phyloP scores from a whole-genome alignment of 2,329 filamentous ascomycete species.

The Trichoderma arundinaceum region DNA sequence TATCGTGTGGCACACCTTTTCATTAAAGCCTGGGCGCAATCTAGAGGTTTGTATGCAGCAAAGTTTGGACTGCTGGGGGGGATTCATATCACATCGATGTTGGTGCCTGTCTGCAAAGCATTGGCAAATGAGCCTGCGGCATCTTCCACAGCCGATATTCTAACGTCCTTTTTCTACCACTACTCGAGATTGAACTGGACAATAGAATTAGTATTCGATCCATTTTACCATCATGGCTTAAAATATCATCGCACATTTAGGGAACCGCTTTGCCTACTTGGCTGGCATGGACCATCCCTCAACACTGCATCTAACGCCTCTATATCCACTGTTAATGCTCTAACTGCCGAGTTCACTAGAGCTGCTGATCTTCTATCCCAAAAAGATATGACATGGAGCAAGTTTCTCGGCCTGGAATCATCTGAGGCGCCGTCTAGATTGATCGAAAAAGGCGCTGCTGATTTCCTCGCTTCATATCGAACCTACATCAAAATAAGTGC shows the following conservation, averaged over 20 bases:
- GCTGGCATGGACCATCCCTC: constrained; percentile 65
- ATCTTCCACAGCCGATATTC: constrained; percentile 56
- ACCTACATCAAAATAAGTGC: constrained; percentile 66
- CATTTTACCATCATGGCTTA: constrained; percentile 60
- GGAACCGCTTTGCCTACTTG: constrained; percentile 68
- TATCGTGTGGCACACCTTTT: constrained; percentile 65
- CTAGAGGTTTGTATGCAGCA: constrained; percentile 67
- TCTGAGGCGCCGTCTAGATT: not conserved
- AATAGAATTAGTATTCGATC: constrained; percentile 61
- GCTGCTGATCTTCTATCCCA: constrained; percentile 51
- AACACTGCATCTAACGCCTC: constrained; percentile 65
- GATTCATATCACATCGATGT: constrained; percentile 67
- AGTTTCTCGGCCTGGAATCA: constrained; percentile 44
- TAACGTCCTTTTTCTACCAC: constrained; percentile 66
- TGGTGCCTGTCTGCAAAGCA: constrained; percentile 65
- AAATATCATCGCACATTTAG: constrained; percentile 60
- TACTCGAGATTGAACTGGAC: constrained; percentile 68
- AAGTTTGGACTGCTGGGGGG: constrained; percentile 70
- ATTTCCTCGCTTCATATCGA: constrained; percentile 59
- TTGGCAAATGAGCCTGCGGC: constrained; percentile 46
- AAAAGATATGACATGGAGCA: constrained; percentile 49
- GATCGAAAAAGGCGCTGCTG: constrained; percentile 40
- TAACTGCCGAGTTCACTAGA: constrained; percentile 57
- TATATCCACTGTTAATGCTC: constrained; percentile 55
- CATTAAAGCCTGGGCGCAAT: constrained; percentile 66